These are phyloP conservation scores for Pleurotus cornucopiae DNA, from an alignment of 768 basidiomycete genomes.

Conservation along the genomic window DNA sequence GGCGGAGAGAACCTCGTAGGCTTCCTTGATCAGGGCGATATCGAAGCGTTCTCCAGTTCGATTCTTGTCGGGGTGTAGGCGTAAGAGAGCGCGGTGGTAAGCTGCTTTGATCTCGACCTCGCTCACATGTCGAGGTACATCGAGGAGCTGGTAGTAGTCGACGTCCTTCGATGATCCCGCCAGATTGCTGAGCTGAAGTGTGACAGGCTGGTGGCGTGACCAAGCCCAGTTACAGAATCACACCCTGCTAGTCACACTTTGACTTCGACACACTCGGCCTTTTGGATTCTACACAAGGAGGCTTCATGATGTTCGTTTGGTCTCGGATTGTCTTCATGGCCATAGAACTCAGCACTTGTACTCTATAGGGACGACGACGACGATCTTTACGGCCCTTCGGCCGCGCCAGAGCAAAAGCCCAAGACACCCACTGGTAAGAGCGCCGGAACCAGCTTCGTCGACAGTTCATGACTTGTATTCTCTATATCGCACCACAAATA, in stretches of 20 bases:
- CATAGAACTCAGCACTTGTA: neutral
- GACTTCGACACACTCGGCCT: neutral
- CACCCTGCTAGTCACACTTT: neutral
- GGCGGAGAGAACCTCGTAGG: constrained; percentile 59
- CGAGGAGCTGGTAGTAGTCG: constrained; percentile 62
- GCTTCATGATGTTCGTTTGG: neutral
- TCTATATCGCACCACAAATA: constrained; percentile 23
- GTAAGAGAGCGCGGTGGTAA: constrained; percentile 64
- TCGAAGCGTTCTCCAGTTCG: constrained; percentile 26
- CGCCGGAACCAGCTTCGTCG: neutral
- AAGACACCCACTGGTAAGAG: constrained; percentile 8
- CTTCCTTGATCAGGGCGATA: constrained; percentile 61
- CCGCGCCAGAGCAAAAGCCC: neutral
- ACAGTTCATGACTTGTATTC: constrained; percentile 11
- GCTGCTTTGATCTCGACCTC: constrained; percentile 57
- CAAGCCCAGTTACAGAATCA: neutral
- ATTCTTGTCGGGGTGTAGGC: constrained; percentile 52
- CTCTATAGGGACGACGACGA: constrained; percentile 4
- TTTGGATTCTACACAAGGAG: neutral
- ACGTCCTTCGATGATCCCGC: constrained; percentile 10
- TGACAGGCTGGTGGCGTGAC: neutral
- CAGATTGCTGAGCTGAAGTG: constrained; percentile 10
- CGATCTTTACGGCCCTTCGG: constrained; percentile 2
- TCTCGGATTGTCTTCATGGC: neutral
- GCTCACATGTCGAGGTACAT: constrained; percentile 45